These are phyloP conservation scores for Fusarium buxicola DNA, from an alignment of 2,329 filamentous ascomycete genomes.

Conservation along the genomic window DNA sequence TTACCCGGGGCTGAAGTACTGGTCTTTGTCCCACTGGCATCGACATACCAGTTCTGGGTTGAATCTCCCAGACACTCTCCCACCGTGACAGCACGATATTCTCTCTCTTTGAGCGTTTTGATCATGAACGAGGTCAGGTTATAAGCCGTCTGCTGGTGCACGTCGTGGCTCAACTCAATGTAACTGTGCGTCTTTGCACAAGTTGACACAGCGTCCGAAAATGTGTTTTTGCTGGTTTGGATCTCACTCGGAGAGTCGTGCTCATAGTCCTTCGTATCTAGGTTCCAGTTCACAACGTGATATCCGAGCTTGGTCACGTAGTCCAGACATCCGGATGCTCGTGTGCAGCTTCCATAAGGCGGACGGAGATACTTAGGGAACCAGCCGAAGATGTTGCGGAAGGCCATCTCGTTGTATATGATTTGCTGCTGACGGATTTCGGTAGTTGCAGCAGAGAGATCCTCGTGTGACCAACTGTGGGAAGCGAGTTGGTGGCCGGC, in stretches of 20 bases:
- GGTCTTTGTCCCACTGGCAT: constrained; percentile 26
- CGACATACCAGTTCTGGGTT: constrained; percentile 62
- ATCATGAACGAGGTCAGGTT: constrained; percentile 58
- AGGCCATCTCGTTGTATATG: constrained; percentile 57
- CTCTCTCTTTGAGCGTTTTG: constrained; percentile 52
- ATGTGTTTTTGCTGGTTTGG: constrained; percentile 55
- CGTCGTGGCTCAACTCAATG: constrained; percentile 65
- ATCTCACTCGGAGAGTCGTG: constrained; percentile 62
- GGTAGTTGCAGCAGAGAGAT: constrained; percentile 51
- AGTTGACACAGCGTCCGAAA: constrained; percentile 50
- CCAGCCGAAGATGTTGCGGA: constrained; percentile 55
- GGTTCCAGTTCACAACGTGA: constrained; percentile 66
- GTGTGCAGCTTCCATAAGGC: constrained; percentile 56
- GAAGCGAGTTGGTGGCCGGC: constrained; percentile 59
- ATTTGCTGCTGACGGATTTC: constrained; percentile 53
- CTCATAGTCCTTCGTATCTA: constrained; percentile 71
- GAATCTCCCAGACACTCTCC: constrained; percentile 68
- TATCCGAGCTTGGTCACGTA: constrained; percentile 59
- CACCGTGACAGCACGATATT: constrained; percentile 62
- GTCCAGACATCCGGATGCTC: constrained; percentile 51
- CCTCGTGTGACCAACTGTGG: constrained; percentile 59
- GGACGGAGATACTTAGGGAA: constrained; percentile 57
- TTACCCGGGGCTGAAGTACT: constrained; percentile 3
- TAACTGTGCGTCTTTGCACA: constrained; percentile 49
- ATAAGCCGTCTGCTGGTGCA: constrained; percentile 59